These are phyloP conservation scores for Symbiodinium pilosum DNA, from an alignment of 73 alveolate genomes.

Conservation along the genomic window DNA sequence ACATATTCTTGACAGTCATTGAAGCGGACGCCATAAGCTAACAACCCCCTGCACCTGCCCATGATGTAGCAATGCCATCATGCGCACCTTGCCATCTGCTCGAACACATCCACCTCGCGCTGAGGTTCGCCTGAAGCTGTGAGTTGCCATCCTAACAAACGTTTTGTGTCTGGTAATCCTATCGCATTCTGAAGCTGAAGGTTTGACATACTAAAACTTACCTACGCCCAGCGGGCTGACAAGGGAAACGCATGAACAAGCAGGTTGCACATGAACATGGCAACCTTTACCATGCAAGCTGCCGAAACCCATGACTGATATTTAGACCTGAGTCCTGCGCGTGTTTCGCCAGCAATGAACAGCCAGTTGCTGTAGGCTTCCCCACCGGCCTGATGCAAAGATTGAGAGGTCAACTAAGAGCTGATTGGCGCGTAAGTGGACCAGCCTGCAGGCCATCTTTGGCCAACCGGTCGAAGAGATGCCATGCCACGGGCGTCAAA, in stretches of 20 bases:
- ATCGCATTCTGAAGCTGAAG: too few species aligned
- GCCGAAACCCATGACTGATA: too few species aligned
- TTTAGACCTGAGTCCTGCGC: neutral
- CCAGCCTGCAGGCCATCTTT: slow-evolving; percentile 44
- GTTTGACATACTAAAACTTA: neutral
- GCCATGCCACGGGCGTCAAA: slow-evolving; percentile 63
- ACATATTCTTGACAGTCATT: too few species aligned
- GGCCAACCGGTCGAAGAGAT: slow-evolving; percentile 55
- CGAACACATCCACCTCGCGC: slow-evolving; percentile 66
- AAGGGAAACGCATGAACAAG: too few species aligned
- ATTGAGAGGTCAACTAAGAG: neutral
- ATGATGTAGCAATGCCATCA: neutral
- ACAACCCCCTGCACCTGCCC: too few species aligned
- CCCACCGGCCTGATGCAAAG: slow-evolving; percentile 34
- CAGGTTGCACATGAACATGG: too few species aligned
- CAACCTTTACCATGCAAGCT: too few species aligned
- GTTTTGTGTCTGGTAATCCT: too few species aligned
- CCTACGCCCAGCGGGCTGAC: neutral
- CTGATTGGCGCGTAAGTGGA: too few species aligned
- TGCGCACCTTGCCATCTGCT: slow-evolving; percentile 94
- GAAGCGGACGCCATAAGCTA: too few species aligned
- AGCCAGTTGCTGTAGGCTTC: slow-evolving; percentile 95
- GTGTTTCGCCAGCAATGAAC: slow-evolving; percentile 69
- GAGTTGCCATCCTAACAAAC: too few species aligned
- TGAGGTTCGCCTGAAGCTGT: neutral